A percentile compares a stretch with the other conserved stretches of the same genome.
Conservation (phyloP, 495 filamentous ascomycete species). For the Niebla homalea region DNA sequence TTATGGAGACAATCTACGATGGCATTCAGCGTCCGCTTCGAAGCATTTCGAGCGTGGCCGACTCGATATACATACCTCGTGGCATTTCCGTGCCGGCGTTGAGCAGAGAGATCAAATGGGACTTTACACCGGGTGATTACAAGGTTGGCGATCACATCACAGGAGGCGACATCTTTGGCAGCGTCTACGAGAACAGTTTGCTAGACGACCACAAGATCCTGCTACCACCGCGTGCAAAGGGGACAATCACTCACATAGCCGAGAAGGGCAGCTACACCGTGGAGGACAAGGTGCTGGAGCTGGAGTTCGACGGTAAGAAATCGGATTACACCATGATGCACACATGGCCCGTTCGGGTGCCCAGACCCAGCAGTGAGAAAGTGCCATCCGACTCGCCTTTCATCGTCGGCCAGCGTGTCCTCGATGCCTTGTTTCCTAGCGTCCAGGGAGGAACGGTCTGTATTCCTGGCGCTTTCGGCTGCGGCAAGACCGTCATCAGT, state of each 20-base stretch:
- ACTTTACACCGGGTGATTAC: constrained; percentile 68
- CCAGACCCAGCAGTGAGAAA: constrained; percentile 81
- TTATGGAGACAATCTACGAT: constrained; percentile 99
- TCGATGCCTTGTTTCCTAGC: constrained; percentile 95
- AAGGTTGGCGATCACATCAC: constrained; percentile 97
- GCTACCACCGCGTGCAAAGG: constrained; percentile 78
- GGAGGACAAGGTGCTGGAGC: constrained; percentile 83
- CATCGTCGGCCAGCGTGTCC: constrained; percentile 89
- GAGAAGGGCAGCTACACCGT: constrained; percentile 87
- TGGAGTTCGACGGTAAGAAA: constrained; percentile 95
- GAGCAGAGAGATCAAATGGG: constrained; percentile 83
- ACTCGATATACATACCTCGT: constrained; percentile 93
- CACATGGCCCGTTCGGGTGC: constrained; percentile 96
- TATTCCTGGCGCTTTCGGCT: constrained; percentile 97
- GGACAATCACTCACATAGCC: constrained; percentile 83
- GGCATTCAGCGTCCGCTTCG: constrained; percentile 93
- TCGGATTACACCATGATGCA: constrained; percentile 94
- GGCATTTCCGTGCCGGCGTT: constrained; percentile 83
- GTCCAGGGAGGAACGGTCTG: constrained; percentile 96
- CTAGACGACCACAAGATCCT: constrained; percentile 90
- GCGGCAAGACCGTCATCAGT: constrained; percentile 97
- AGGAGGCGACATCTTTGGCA: constrained; percentile 88
- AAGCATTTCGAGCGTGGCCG: constrained; percentile 59
- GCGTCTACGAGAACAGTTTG: constrained; percentile 90
- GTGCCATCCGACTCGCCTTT: constrained; percentile 77